phyloP scores from a whole-genome alignment of 2,329 filamentous ascomycete species.

The Meredithiella fracta region DNA sequence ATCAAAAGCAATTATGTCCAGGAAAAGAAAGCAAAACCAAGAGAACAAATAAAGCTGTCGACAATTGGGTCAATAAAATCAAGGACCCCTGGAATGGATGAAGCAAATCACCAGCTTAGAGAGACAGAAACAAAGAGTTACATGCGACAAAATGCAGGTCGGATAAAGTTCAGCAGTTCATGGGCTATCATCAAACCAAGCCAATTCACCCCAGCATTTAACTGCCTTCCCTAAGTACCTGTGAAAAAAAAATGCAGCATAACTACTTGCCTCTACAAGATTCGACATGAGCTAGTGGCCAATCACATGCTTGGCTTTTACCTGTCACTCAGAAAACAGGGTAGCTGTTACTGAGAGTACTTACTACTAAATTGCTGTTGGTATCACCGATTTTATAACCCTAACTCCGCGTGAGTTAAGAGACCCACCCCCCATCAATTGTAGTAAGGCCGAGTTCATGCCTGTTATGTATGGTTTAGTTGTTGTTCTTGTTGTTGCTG shows the following conservation, averaged over 20 bases:
- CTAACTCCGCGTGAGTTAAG: neutral
- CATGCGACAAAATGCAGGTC: neutral
- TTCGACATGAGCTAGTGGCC: neutral
- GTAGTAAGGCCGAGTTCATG: neutral
- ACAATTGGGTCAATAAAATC: neutral
- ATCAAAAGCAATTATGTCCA: neutral
- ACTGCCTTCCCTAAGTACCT: neutral
- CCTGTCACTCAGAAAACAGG: constrained; percentile 1
- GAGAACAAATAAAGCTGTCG: neutral
- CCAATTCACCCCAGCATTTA: no score
- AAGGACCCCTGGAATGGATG: neutral
- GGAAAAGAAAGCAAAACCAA: neutral
- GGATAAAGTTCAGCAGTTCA: neutral
- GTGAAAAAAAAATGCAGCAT: constrained; percentile 7
- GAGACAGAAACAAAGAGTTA: neutral
- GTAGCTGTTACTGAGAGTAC: neutral
- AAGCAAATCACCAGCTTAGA: neutral
- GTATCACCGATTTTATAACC: neutral
- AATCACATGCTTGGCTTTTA: constrained; percentile 9
- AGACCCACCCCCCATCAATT: neutral
- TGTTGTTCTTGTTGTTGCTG: neutral
- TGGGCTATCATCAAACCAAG: neutral
- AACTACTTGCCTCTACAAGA: neutral
- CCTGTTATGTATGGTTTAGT: neutral
- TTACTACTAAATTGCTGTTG: neutral